Base-by-base conservation (phyloP, 139 green algal species). In the Spirogloea muscicola region DNA sequence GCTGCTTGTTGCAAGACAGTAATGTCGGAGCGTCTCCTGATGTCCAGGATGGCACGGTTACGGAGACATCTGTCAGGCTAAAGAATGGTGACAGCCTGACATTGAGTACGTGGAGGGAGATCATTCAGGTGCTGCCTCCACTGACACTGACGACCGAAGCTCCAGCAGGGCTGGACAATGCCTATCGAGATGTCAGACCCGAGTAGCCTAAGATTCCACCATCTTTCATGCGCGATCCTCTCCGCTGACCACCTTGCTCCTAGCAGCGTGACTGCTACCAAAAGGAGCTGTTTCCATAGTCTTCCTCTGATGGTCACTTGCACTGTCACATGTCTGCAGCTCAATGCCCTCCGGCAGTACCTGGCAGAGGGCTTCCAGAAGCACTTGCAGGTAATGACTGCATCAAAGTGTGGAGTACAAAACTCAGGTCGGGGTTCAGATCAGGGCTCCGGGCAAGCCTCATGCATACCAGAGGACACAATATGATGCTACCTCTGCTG, bases 321-420 rank as follows among this genome's bases (percentile, higher is more conserved):
- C 43, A 25, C 36, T 64, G 55, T 64, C 10, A 13, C 16, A 6
- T 55, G 21, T 55, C 16, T 59, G 64, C 64, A 74, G 64, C 29
- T 76, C 6, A 76, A 76, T 75, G 68, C 68, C 39, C 16, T 76
- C 3, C 38, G 68, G 27, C 33, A 72, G 27, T 75, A 74, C 29
- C 34, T 76, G 7, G 68, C 55, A 10, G 68, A 76, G 7, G 68
- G 68, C 29, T 76, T 76, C 10, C 68, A 76, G 58, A 52, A 57
- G 3, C 68, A 76, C 34, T 73, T 76, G 58, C 68, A 76, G 68
- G 68, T 76, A n/a, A n/a, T n/a, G n/a, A n/a, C n/a, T n/a, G n/a
- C n/a, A n/a, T n/a, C n/a, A n/a, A n/a, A n/a, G n/a, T n/a, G n/a
- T n/a, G n/a, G n/a, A n/a, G n/a, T n/a, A n/a, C n/a, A n/a, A n/a